Evolutionary conservation across 139 green algal species (phyloP), one percentile per base, ranked within the genome.

Genomic region (Volvox reticuliferus): DNA sequence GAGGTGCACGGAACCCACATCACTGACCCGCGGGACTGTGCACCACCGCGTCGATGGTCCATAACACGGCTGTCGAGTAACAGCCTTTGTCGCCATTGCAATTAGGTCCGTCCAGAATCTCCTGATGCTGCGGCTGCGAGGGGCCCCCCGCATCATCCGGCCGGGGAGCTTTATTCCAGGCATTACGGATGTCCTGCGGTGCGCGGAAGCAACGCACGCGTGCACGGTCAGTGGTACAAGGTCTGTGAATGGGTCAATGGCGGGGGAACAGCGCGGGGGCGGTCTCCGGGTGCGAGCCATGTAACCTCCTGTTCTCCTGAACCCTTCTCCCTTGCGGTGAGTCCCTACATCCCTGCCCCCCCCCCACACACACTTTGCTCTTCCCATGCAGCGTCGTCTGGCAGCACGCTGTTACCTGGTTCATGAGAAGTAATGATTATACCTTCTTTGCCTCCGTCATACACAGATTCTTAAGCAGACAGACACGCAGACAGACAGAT

Each of bases 11-110:
- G 44, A 55, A 55, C 44, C 32, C 17, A 28, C 50, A 33, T 61
- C 20, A 82, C 76, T 28, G 21, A 84, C 78, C 78, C 32, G 78
- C 36, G 36, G 78, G 36, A 44, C 78, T 84, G 37, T 86, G 44
- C 33, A 86, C 44, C 50, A 71, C 12, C 50, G 69, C 79, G 22
- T 86, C 44, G 19, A 17, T 20, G 26, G 50, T 61, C 2, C 79
- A 22, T 37, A 86, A 18, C 50, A 86, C 79, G 79, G 79, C 5
- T 16, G 6, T n/a, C 26, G 20, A 37, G 50, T 32, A 73, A 37
- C 78, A 67, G 20, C 36, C 78, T 44, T 32, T 12, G 9, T 32
- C 37, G 37, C 19, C 78, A 20, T 21, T 33, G 37, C 78, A 84
- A 1, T 61, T 67, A 12, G 78, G 20, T 0, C 32, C 78, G 6